Conservation (phyloP, 2,329 filamentous ascomycete genomes). For the Colletotrichum noveboracense region DNA sequence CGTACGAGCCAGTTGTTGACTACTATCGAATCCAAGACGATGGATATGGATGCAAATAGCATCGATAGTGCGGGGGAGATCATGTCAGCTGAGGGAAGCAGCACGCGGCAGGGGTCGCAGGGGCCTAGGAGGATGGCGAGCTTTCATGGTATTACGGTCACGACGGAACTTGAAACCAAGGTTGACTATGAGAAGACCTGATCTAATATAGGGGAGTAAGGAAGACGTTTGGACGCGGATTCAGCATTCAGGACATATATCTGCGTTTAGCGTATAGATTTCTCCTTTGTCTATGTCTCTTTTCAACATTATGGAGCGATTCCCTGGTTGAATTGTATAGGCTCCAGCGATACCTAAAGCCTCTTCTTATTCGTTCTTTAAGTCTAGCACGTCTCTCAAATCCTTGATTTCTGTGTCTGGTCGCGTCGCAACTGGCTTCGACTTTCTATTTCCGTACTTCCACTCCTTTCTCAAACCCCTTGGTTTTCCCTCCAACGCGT, state of each 20-base stretch:
- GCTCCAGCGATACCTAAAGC: background rate
- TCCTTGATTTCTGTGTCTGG: slow-evolving; percentile 26
- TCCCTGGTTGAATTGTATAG: background rate
- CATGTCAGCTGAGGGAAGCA: background rate
- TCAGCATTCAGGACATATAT: background rate
- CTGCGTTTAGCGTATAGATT: background rate
- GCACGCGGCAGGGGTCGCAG: background rate
- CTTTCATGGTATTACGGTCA: slow-evolving; percentile 1
- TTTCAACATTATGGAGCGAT: background rate
- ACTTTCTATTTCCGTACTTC: slow-evolving; percentile 22
- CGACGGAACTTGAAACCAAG: slow-evolving; percentile 3
- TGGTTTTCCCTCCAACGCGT: slow-evolving; percentile 23
- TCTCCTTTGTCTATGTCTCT: background rate
- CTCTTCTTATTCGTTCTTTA: background rate
- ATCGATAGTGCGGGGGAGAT: background rate
- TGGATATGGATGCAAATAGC: background rate
- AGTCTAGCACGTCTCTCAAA: slow-evolving; percentile 21
- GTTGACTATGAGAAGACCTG: slow-evolving; percentile 3
- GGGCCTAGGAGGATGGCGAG: background rate
- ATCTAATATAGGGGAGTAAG: background rate
- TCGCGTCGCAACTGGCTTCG: slow-evolving; percentile 19
- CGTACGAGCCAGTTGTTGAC: background rate
- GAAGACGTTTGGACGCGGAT: background rate
- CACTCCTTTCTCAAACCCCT: slow-evolving; percentile 25
- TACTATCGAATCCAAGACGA: background rate